A percentile compares a stretch with the other conserved stretches of the same genome.
Conservation (phyloP, 140 eudicot species). For the Stevia rebaudiana region DNA sequence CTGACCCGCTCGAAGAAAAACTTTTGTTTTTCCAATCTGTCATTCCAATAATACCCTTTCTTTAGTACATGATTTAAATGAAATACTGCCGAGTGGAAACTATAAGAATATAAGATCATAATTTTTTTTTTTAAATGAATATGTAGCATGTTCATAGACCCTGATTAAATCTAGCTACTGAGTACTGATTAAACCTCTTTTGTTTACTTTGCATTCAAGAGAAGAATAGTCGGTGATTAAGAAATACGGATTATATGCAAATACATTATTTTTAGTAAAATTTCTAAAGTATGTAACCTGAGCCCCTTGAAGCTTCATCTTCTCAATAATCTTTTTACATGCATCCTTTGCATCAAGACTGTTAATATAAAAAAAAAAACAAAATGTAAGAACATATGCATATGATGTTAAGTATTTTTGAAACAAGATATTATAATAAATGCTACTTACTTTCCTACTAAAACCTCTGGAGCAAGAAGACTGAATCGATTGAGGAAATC, state of each 20-base stretch:
- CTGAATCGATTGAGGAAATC: slow-evolving; percentile 87
- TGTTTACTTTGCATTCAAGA: slow-evolving; percentile 1
- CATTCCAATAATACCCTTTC: slow-evolving; percentile 22
- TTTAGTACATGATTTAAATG: slow-evolving; percentile 8
- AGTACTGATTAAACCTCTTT: background rate
- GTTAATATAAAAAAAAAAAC: slow-evolving; percentile 33
- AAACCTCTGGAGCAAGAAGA: slow-evolving; percentile 84
- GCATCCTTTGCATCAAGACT: slow-evolving; percentile 80
- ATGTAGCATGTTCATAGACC: background rate
- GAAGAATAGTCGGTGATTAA: background rate
- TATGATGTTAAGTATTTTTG: slow-evolving; percentile 24
- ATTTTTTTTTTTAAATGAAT: slow-evolving; percentile 4
- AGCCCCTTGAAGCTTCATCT: slow-evolving; percentile 64
- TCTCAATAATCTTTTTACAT: slow-evolving; percentile 79
- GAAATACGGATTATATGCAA: background rate
- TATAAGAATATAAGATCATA: background rate
- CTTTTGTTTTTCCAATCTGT: slow-evolving; percentile 89
- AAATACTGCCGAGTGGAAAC: slow-evolving; percentile 10
- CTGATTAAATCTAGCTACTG: background rate
- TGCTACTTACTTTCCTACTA: slow-evolving; percentile 74
- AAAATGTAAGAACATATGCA: slow-evolving; percentile 14
- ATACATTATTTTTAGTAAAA: background rate
- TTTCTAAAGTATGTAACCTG: slow-evolving; percentile 54
- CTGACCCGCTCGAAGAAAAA: slow-evolving; percentile 93
- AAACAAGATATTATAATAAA: slow-evolving; percentile 5